Percentiles rank a stretch among this genome's conserved stretches.
phyloP scores from a whole-genome alignment of 2,329 filamentous ascomycete genomes.

The Penicillium sp. region DNA sequence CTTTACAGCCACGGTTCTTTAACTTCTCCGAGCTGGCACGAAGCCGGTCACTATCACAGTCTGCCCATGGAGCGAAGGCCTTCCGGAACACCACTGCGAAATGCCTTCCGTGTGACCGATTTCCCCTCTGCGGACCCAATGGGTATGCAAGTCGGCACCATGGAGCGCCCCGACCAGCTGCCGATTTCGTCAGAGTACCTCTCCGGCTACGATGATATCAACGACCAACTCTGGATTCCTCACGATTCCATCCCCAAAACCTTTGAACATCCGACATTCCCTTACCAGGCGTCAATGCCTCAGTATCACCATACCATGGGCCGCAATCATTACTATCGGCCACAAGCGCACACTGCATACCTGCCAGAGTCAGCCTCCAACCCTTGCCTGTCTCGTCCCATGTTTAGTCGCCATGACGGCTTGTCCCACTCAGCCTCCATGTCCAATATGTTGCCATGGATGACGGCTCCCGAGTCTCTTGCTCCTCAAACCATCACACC shows the following conservation, averaged over 20 bases:
- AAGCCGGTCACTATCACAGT: conserved; percentile 24
- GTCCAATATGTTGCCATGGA: conserved; percentile 35
- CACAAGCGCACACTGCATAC: conserved; percentile 24
- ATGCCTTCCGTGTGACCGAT: conserved; percentile 32
- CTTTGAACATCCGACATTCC: conserved; percentile 29
- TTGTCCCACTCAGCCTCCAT: conserved; percentile 32
- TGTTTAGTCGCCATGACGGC: conserved; percentile 34
- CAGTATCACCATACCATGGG: conserved; percentile 33
- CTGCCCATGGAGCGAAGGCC: conserved; percentile 25
- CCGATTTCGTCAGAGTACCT: conserved; percentile 31
- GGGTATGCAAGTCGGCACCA: conserved; percentile 27
- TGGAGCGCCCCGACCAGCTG: conserved; percentile 32
- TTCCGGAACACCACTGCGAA: conserved; percentile 29
- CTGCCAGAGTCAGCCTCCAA: conserved; percentile 36
- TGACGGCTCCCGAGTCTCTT: conserved; percentile 29
- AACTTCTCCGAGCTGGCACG: conserved; percentile 34
- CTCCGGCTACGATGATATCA: conserved; percentile 33
- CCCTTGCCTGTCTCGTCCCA: conserved; percentile 35
- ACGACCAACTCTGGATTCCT: conserved; percentile 35
- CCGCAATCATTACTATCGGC: conserved; percentile 31
- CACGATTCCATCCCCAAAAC: conserved; percentile 31
- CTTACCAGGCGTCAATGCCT: conserved; percentile 30
- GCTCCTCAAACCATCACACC: conserved; percentile 34
- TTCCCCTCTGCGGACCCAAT: conserved; percentile 30
- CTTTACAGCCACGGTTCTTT: conserved; percentile 35